Conservation (phyloP, 345 rosid species). For the Carallia pectinifolia region DNA sequence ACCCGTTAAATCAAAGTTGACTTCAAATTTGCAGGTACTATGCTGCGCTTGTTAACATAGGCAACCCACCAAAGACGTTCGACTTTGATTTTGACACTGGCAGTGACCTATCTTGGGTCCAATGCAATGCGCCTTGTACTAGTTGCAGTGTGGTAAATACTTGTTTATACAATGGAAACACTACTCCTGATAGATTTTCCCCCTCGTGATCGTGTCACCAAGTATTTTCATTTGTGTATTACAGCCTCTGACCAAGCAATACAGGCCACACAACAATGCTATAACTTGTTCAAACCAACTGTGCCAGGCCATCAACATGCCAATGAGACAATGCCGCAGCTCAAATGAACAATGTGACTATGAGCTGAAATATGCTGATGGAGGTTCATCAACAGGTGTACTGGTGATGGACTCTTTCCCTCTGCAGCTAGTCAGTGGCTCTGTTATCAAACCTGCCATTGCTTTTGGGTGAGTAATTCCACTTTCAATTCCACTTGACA, state of each 20-base stretch:
- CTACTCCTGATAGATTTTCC: background rate
- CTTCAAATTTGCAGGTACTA: constrained; percentile 61
- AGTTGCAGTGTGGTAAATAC: constrained; percentile 72
- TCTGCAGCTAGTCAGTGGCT: constrained; percentile 52
- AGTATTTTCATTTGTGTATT: constrained; percentile 8
- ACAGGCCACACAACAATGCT: constrained; percentile 63
- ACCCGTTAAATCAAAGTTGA: background rate
- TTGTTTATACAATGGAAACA: background rate
- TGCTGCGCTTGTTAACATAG: constrained; percentile 55
- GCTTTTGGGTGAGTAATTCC: constrained; percentile 59
- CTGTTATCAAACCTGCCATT: constrained; percentile 41
- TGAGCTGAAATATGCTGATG: constrained; percentile 69
- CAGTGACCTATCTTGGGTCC: constrained; percentile 95
- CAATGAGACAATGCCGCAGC: constrained; percentile 38
- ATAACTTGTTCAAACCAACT: constrained; percentile 48
- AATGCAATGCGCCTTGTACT: constrained; percentile 90
- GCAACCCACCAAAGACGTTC: constrained; percentile 71
- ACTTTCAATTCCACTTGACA: background rate
- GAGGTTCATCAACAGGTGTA: constrained; percentile 73
- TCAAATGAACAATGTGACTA: constrained; percentile 81
- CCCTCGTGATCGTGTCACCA: constrained; percentile 4
- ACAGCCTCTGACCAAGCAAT: constrained; percentile 60
- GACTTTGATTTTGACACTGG: constrained; percentile 95
- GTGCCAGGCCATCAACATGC: constrained; percentile 45
- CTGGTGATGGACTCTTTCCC: constrained; percentile 59